A percentile compares a stretch with the other conserved stretches of the same genome.
Conservation (phyloP, 148 eudicot species). For the Spergularia marina region DNA sequence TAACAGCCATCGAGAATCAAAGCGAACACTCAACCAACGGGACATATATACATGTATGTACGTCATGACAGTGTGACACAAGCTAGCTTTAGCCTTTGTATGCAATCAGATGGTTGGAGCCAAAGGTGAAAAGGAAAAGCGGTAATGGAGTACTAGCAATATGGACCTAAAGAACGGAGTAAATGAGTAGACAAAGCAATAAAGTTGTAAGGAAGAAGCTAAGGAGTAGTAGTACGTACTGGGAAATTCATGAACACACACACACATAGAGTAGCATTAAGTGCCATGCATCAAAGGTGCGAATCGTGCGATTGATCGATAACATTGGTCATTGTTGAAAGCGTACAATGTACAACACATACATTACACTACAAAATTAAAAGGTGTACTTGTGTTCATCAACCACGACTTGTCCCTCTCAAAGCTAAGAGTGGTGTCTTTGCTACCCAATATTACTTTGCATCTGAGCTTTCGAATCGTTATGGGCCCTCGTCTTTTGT, state of each 20-base stretch:
- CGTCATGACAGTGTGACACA: too few relatives aligned
- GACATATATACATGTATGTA: too few relatives aligned
- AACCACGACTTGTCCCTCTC: conserved; percentile 25
- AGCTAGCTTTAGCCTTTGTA: too few relatives aligned
- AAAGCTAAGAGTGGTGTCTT: neutral
- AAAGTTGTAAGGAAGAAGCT: neutral
- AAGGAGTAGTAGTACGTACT: too few relatives aligned
- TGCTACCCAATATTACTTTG: conserved; percentile 7
- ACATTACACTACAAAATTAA: neutral
- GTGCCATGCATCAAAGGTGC: conserved; percentile 14
- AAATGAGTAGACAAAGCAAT: conserved; percentile 22
- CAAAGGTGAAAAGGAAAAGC: too few relatives aligned
- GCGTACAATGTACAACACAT: conserved; percentile 3
- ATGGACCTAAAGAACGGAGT: neutral
- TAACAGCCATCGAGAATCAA: too few relatives aligned
- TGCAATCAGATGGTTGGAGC: too few relatives aligned
- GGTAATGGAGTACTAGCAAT: too few relatives aligned
- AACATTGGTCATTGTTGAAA: conserved; percentile 5
- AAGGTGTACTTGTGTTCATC: conserved; percentile 6
- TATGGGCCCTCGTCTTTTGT: too few relatives aligned
- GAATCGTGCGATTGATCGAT: neutral
- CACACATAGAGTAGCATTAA: conserved; percentile 14
- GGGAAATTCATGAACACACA: neutral
- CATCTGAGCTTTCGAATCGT: conserved; percentile 9
- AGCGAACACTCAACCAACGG: too few relatives aligned